Conservation (phyloP, 2,329 filamentous ascomycete genomes). For the Colletotrichum aenigma region DNA sequence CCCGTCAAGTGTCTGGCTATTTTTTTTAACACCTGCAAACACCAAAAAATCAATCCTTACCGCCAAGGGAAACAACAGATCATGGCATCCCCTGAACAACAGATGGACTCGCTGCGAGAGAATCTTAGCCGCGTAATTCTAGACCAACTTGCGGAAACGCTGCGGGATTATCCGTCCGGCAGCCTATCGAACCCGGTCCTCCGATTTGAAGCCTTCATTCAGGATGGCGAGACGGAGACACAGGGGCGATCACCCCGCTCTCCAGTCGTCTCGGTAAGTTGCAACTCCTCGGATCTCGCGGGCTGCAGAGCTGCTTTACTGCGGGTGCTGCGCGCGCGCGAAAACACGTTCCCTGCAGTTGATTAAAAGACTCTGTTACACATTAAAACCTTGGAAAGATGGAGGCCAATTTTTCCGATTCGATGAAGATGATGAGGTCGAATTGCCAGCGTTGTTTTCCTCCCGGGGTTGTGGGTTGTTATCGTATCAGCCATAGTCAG, state of each 20-base stretch:
- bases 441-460: background rate
- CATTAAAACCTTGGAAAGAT: background rate
- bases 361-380: background rate
- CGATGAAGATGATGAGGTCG: background rate
- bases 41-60: background rate
- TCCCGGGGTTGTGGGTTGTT: background rate
- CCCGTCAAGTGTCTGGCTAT: background rate
- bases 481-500: background rate
- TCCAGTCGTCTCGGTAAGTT: constrained; percentile 21
- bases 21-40: background rate
- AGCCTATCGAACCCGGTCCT: constrained; percentile 20
- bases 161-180: constrained; percentile 20
- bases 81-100: constrained; percentile 21
- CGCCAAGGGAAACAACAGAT: background rate
- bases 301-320: background rate
- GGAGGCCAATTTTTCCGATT: background rate
- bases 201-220: constrained; percentile 21
- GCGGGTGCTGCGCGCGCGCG: background rate
- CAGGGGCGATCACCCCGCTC: constrained; percentile 18
- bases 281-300: background rate
- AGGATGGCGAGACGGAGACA: constrained; percentile 15
- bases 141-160: constrained; percentile 19
- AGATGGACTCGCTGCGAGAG: constrained; percentile 18
- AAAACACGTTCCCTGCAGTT: background rate
- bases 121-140: constrained; percentile 19